Evolutionary conservation across 805 yeast species (phyloP), one percentile per base, ranked within the genome.

Genomic region (Ogataea neopini): DNA sequence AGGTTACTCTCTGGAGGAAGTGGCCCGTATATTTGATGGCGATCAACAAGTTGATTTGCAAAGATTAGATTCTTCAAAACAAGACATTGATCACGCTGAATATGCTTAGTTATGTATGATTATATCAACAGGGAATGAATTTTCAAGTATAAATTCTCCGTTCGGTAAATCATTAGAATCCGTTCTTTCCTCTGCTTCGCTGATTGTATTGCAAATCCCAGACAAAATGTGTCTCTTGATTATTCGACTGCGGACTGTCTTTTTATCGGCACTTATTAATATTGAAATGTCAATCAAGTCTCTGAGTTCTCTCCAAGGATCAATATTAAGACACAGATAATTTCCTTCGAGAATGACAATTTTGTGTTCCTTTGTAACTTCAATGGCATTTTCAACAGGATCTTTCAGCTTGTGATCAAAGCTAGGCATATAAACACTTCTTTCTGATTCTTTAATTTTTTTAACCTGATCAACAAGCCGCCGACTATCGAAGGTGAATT

Each of bases 11-110:
- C 59, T 71, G 54, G 75, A 71, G 52, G 74, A 70, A 56, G 68
- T 70, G 37, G 66, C 59, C 54, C 64, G 51, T 69, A 79, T 38
- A 71, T 80, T 63, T 80, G 84, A 54, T 30, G 56, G 56, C 4
- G 58, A 49, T 3, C 25, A 45, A 1, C 47, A 45, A 4, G 25
- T 43, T 8, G 6, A 29, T 5, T 35, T 48, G 10, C 44, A 40
- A 13, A 20, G 22, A 13, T 50, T 44, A 9, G 44, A 44, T 11
- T 17, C 47, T 26, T 25, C 29, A 2, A 52, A 54, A 40, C 47
- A 32, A 17, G 43, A 43, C 8, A 38, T 28, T 3, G 57, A 54
- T 32, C 57, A 52, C 22, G 46, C 22, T 22, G 58, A 54, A 25
- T 18, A 37, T 23, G 51, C 44, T 14, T 44, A 23, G 25, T 51